These are phyloP conservation scores for Paraurostyla sp. DNA, from an alignment of 73 alveolate genomes.

Conservation along the genomic window DNA sequence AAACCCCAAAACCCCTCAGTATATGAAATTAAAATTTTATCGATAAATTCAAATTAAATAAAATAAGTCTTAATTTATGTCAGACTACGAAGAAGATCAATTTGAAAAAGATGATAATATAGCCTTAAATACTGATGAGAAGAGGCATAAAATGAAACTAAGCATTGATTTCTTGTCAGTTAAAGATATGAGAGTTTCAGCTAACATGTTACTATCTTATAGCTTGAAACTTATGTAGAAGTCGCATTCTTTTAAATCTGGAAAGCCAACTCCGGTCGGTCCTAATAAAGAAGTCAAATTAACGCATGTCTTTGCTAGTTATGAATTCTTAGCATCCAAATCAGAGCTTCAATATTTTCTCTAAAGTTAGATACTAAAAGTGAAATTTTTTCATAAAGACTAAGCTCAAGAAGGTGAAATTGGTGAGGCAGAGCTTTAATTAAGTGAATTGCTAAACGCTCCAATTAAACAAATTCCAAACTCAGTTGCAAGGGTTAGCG, in stretches of 20 bases:
- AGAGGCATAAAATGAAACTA: conserved; percentile 28
- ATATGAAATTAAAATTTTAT: not conserved
- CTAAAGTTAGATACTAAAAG: not conserved
- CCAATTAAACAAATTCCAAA: conserved; percentile 53
- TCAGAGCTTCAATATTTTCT: not conserved
- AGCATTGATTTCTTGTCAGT: conserved; percentile 40
- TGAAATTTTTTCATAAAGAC: conserved; percentile 20
- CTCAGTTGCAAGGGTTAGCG: conserved; percentile 39
- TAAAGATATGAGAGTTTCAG: not conserved
- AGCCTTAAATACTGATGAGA: not conserved
- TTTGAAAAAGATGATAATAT: conserved; percentile 12
- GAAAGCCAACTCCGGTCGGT: conserved; percentile 48
- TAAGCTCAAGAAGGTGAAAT: not conserved
- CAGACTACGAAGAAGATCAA: conserved; percentile 43
- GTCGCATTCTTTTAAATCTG: conserved; percentile 28
- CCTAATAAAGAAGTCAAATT: conserved; percentile 13
- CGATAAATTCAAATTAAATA: conserved; percentile 12
- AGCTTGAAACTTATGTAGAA: not conserved
- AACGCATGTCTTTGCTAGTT: conserved; percentile 36
- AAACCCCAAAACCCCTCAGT: conserved; percentile 41
- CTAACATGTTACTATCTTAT: conserved; percentile 1
- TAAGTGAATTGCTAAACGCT: conserved; percentile 62
- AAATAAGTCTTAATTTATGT: not conserved
- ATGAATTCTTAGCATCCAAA: conserved; percentile 60
- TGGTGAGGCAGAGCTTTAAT: conserved; percentile 21